phyloP scores from a whole-genome alignment of 2,329 filamentous ascomycete species.

The Pezicula neosporulosa region DNA sequence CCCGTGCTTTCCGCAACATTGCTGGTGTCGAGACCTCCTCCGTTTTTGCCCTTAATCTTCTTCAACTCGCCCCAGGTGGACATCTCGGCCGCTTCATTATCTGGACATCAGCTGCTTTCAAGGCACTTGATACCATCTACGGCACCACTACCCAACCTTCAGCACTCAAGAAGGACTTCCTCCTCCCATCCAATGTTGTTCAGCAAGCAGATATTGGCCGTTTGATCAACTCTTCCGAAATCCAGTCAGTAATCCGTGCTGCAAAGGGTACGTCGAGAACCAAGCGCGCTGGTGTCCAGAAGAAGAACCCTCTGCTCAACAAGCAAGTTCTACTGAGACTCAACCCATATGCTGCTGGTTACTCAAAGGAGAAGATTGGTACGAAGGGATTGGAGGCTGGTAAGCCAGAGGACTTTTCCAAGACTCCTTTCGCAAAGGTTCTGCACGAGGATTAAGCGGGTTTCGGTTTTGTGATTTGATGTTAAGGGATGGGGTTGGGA shows the following conservation, averaged over 20 bases:
- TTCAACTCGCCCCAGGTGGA: conserved; percentile 97
- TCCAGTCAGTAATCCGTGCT: conserved; percentile 91
- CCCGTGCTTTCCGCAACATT: conserved; percentile 97
- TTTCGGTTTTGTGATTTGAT: conserved; percentile 10
- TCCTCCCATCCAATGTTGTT: conserved; percentile 89
- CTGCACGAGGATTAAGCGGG: conserved; percentile 46
- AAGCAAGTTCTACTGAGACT: conserved; percentile 97
- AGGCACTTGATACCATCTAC: conserved; percentile 95
- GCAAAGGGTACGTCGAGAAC: conserved; percentile 87
- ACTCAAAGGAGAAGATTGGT: conserved; percentile 81
- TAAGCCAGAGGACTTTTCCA: conserved; percentile 48
- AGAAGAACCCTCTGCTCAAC: conserved; percentile 99
- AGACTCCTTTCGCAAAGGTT: conserved; percentile 34
- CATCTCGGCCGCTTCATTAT: conserved; percentile 98
- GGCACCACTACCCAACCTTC: conserved; percentile 87
- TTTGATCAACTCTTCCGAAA: conserved; percentile 98
- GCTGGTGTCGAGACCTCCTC: conserved; percentile 95
- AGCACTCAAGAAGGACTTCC: conserved; percentile 97
- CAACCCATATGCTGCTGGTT: conserved; percentile 95
- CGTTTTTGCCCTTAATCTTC: conserved; percentile 93
- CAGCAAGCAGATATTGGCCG: conserved; percentile 93
- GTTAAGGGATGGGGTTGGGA: background rate
- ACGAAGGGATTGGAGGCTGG: conserved; percentile 59
- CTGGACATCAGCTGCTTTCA: conserved; percentile 97
- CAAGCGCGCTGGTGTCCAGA: conserved; percentile 90